Percentiles rank a stretch among this genome's conserved stretches.
Evolutionary conservation across 495 filamentous ascomycete genomes (phyloP).

Genomic region (Aspergillus homomorphus): DNA sequence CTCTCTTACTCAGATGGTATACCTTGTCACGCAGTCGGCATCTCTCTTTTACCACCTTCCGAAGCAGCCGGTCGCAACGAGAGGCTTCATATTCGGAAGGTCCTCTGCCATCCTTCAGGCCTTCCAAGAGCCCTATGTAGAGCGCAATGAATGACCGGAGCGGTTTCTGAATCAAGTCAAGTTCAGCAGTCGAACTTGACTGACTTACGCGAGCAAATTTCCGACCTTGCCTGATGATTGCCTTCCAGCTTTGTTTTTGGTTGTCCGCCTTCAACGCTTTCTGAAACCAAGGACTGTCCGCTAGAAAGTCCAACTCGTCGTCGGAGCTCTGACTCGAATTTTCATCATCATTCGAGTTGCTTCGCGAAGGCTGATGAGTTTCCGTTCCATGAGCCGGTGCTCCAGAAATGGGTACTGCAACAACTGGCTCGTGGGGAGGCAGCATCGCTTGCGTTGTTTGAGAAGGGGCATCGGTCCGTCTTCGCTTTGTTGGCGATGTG

Average conservation of each 20-base stretch:
- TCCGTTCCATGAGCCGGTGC: background rate
- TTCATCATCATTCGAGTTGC: background rate
- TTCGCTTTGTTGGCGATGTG: background rate
- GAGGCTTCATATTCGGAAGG: background rate
- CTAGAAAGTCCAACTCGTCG: background rate
- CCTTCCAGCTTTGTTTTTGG: constrained; percentile 15
- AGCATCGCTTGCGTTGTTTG: background rate
- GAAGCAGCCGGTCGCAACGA: constrained; percentile 10
- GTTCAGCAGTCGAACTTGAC: background rate
- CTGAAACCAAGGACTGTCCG: constrained; percentile 7
- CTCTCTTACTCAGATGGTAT: constrained; percentile 1
- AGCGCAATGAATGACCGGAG: constrained; percentile 2
- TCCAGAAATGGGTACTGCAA: background rate
- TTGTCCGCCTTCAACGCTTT: constrained; percentile 10
- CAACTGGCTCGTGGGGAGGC: background rate
- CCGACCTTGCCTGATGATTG: constrained; percentile 4
- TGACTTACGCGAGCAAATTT: background rate
- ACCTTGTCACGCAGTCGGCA: constrained; percentile 9
- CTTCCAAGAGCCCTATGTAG: background rate
- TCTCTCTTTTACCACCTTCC: constrained; percentile 11
- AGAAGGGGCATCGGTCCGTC: background rate
- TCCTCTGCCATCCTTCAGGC: background rate
- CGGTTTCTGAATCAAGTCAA: background rate
- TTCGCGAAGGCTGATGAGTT: background rate
- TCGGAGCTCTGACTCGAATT: background rate